These are phyloP conservation scores for Curvularia eragrostidis DNA, from an alignment of 2,329 filamentous ascomycete genomes.

Conservation along the genomic window DNA sequence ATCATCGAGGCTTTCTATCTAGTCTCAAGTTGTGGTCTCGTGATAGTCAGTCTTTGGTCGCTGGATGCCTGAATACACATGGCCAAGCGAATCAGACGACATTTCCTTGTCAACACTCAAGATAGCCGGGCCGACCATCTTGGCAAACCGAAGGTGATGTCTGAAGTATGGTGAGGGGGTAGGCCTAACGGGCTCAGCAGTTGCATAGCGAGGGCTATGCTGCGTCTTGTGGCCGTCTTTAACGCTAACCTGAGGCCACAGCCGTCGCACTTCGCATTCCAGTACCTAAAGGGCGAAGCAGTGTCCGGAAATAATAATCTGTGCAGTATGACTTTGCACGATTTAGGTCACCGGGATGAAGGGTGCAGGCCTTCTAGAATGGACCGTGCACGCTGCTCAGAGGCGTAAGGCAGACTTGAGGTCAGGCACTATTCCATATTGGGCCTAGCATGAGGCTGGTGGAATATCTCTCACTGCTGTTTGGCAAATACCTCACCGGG, in stretches of 20 bases:
- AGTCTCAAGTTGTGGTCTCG: slow-evolving; percentile 11
- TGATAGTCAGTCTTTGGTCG: slow-evolving; percentile 9
- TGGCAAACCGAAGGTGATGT: slow-evolving; percentile 13
- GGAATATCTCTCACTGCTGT: neutral
- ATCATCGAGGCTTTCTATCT: neutral
- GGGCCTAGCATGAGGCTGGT: neutral
- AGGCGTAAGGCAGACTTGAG: neutral
- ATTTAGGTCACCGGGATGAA: neutral
- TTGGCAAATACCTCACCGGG: slow-evolving; percentile 8
- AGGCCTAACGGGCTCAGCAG: neutral
- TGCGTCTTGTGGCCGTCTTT: neutral
- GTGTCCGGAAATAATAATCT: neutral
- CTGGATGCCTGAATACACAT: neutral
- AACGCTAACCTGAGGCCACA: neutral
- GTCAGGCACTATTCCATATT: neutral
- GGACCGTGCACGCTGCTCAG: neutral
- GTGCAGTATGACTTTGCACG: neutral
- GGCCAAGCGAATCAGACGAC: slow-evolving; percentile 15
- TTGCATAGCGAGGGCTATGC: neutral
- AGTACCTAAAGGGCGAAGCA: neutral
- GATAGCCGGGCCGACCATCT: slow-evolving; percentile 17
- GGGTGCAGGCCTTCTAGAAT: neutral
- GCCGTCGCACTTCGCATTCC: neutral
- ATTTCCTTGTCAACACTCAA: neutral
- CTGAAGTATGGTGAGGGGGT: neutral